Percentiles rank a stretch among this genome's conserved stretches.
Evolutionary conservation across 352 stramenopile genomes (phyloP).

Genomic region (Phytophthora melonis): DNA sequence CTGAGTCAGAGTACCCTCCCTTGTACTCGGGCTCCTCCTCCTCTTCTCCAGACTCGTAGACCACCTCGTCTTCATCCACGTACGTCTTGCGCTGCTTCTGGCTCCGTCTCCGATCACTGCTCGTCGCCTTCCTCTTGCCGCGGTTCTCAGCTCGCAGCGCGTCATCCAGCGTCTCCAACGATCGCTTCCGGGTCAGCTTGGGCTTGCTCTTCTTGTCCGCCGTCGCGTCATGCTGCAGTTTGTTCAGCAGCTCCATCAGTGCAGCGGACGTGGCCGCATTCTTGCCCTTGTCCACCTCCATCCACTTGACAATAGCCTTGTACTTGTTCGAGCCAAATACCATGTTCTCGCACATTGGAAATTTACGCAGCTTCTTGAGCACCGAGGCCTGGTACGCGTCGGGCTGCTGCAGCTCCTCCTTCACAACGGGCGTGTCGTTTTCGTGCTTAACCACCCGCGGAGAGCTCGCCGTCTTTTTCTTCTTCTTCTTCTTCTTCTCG

Average conservation of each 20-base stretch:
- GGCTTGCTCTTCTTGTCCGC: conserved; percentile 19
- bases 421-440: not conserved
- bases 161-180: conserved; percentile 59
- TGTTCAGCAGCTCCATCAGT: conserved; percentile 43
- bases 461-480: conserved; percentile 4
- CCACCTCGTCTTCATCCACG: conserved; percentile 40
- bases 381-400: conserved; percentile 29
- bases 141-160: conserved; percentile 36
- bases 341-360: conserved; percentile 51
- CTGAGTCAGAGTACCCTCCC: conserved; percentile 46
- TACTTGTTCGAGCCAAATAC: conserved; percentile 56
- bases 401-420: conserved; percentile 4
- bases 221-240: conserved; percentile 16
- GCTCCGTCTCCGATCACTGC: conserved; percentile 30
- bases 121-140: conserved; percentile 25
- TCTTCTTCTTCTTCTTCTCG: not conserved
- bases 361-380: conserved; percentile 49
- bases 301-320: conserved; percentile 55
- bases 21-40: conserved; percentile 50
- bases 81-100: conserved; percentile 13
- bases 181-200: conserved; percentile 37
- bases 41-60: conserved; percentile 49
- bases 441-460: conserved; percentile 10
- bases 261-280: conserved; percentile 45
- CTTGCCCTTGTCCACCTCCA: conserved; percentile 59